phyloP scores from a whole-genome alignment of 495 filamentous ascomycete genomes.

The Aspergillus incahuasiensis region DNA sequence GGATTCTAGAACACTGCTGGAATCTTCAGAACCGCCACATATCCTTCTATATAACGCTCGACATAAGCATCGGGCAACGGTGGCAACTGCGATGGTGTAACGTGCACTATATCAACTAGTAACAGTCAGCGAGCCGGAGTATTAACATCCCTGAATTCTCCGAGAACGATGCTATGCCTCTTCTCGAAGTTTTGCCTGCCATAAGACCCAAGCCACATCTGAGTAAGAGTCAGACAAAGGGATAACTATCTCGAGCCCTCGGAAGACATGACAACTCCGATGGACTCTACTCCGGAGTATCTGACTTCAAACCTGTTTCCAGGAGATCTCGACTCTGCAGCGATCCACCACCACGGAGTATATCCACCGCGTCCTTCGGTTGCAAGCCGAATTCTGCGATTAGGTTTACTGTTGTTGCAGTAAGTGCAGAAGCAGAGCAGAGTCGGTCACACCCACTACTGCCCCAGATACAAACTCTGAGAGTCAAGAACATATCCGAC shows the following conservation, averaged over 20 bases:
- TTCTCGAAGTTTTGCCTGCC: neutral
- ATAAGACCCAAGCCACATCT: neutral
- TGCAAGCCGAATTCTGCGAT: neutral
- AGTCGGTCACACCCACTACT: too few species aligned
- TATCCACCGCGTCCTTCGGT: neutral
- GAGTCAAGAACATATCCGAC: too few species aligned
- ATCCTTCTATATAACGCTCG: neutral
- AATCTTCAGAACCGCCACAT: neutral
- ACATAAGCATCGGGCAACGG: neutral
- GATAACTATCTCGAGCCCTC: too few species aligned
- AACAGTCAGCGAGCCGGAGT: slow-evolving; percentile 6
- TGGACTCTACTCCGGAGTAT: neutral
- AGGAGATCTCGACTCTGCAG: neutral
- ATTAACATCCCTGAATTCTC: neutral
- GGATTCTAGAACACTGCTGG: neutral
- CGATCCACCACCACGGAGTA: neutral
- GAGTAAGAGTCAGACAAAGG: neutral
- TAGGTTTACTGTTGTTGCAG: neutral
- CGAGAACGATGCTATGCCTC: neutral
- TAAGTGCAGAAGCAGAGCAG: too few species aligned
- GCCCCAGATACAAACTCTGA: too few species aligned
- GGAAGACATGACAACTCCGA: too few species aligned
- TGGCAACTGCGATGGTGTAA: slow-evolving; percentile 13
- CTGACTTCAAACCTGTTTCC: neutral
- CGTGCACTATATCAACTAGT: slow-evolving; percentile 1